Base-by-base conservation (phyloP, 2,329 filamentous ascomycete genomes). In the Pestalotiopsis sp. region DNA sequence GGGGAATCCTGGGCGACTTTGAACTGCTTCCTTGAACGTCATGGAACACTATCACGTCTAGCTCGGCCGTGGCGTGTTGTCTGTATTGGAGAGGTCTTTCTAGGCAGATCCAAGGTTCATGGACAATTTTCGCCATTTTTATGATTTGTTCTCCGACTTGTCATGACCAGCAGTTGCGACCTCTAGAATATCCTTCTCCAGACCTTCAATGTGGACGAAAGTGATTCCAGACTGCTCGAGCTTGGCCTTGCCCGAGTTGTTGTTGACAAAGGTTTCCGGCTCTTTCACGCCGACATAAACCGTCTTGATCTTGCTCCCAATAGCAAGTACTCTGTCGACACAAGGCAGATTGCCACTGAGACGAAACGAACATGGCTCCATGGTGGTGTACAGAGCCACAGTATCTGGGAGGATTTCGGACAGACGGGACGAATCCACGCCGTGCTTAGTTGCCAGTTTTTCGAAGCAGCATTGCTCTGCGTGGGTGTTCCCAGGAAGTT, bases 401-500 rank as follows among this genome's bases (percentile, higher is more conserved):
- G 87, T 81, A 41, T 85, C 80, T 0, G 88, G 85, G 7, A 92
- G 75, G 14, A 84, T 80, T 20, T 82, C 76, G 14, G 80, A 80
- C 4, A 94, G 84, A 0, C 81, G 77, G 66, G 88, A 87, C 72
- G 92, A 90, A 0, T 84, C 69, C 0, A 86, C 81, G 2, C 77
- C 76, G 67, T 87, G 78, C 71, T 83, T 74, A 62, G 82, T 75
- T 1, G 88, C 84, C 14, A 91, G 86, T 79, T 99, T 98, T 63
- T 91, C 81, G 68, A 99, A 87, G 77, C 94, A 97, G 80, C 92
- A 95, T 82, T 99, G 94, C 78, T 99, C 96, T 3, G 96, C 96
- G 77, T 99, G 96, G 0, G 96, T 98, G 82, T 99, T 99, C 57
- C 95, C 96, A 0, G 90, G 86, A 4, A 95, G 89, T 80, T 99